These are phyloP conservation scores for Alternaria sp. DNA, from an alignment of 2,329 filamentous ascomycete species.

Conservation along the genomic window DNA sequence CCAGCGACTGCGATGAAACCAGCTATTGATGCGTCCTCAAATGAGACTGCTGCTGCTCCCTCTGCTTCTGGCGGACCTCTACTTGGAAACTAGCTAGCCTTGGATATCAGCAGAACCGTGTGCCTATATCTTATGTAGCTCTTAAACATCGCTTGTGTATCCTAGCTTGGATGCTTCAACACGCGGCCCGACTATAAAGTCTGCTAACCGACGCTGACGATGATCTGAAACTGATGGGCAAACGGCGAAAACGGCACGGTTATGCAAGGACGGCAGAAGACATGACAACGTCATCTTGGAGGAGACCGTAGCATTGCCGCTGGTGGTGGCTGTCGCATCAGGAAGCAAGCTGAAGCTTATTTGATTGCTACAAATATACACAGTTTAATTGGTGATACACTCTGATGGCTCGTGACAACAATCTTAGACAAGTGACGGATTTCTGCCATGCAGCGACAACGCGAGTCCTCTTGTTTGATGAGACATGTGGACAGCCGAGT, in stretches of 20 bases:
- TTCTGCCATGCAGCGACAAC: neutral
- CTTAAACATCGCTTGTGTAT: neutral
- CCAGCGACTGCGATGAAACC: slow-evolving; percentile 34
- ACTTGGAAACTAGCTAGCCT: slow-evolving; percentile 3
- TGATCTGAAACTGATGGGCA: slow-evolving; percentile 17
- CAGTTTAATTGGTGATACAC: neutral
- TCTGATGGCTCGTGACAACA: neutral
- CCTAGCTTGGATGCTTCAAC: neutral
- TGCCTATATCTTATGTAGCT: slow-evolving; percentile 12
- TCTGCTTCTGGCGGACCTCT: neutral
- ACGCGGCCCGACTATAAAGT: slow-evolving; percentile 11
- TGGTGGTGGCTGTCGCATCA: slow-evolving; percentile 2
- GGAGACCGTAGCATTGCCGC: slow-evolving; percentile 2
- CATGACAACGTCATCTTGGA: slow-evolving; percentile 9
- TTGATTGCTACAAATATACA: neutral
- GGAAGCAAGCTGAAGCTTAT: slow-evolving; percentile 6
- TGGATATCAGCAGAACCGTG: slow-evolving; percentile 5
- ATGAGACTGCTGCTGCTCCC: slow-evolving; percentile 10
- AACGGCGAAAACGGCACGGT: neutral
- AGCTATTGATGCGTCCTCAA: slow-evolving; percentile 30
- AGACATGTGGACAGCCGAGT: slow-evolving; percentile 9
- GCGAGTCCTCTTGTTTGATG: slow-evolving; percentile 4
- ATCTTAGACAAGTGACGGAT: neutral
- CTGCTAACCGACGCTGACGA: slow-evolving; percentile 3
- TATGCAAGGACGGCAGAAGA: neutral